Evolutionary conservation across 1,284 basidiomycete species (phyloP), one percentile per base, ranked within the genome.

Genomic region (Tausonia pullulans): DNA sequence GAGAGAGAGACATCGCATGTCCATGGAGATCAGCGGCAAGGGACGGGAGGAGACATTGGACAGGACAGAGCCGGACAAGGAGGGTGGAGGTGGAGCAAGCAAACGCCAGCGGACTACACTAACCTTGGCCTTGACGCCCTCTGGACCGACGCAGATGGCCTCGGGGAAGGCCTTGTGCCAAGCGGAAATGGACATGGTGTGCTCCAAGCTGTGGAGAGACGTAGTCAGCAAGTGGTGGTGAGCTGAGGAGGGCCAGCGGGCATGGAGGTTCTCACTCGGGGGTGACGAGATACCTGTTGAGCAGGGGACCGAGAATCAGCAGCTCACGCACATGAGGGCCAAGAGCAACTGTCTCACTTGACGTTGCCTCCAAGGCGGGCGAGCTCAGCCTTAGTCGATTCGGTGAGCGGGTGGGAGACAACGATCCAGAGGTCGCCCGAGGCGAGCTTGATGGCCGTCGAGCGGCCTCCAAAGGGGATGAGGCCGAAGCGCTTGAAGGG

Each of bases 341-440:
- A 16, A 16, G 5, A 61, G 27, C 16, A n/a, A 50, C 51, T 27
- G 14, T 74, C 80, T 68, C 68, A 87, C 82, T 86, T 86, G 44
- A 95, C 89, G 48, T 84, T 81, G 6, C 61, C 61, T 0, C 91
- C 90, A 5, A 96, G 78, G 60, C 84, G 80, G 61, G 85, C 81
- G 43, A 95, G 74, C 67, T 84, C 87, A 2, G 78, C 71, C 73
- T 85, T 87, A 1, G 89, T 94, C 49, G 85, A 85, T 5, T 81
- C 76, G 58, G 85, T 84, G 62, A 91, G 77, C 0, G 89, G 87
- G 3, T 90, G 90, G 2, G 89, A 93, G 0, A 90, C 91, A 45
- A 95, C 80, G 0, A 96, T 79, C 84, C 90, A 94, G 40, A 96
- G 83, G 4, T 83, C 84, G 16, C 86, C 84, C 63, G 82, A 80